Conservation (phyloP, 257 asterid genomes). For the Phtheirospermum japonicum region DNA sequence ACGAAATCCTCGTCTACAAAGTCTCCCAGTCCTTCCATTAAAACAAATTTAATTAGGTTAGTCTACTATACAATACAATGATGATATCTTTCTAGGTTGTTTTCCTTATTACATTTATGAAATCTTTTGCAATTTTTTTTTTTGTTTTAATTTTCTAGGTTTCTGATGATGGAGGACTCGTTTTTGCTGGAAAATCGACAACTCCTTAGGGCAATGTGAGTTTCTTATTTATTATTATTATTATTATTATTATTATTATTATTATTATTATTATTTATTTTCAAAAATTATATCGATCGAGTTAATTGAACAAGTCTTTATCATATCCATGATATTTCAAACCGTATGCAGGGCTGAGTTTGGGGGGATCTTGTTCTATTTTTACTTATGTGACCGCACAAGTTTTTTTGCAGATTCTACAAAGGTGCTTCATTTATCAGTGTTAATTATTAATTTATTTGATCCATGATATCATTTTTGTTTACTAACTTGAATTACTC, state of each 20-base stretch:
- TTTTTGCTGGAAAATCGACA: constrained; percentile 48
- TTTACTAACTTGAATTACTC: constrained; percentile 11
- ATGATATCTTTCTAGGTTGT: constrained; percentile 18
- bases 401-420: constrained; percentile 67
- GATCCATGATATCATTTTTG: constrained; percentile 7
- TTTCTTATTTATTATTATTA: constrained; percentile 30
- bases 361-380: constrained; percentile 71
- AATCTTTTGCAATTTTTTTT: constrained; percentile 23
- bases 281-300: constrained; percentile 1
- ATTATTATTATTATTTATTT: neutral
- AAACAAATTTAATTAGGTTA: constrained; percentile 63
- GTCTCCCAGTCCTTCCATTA: constrained; percentile 46
- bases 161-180: constrained; percentile 41
- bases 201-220: constrained; percentile 45
- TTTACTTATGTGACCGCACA: constrained; percentile 86
- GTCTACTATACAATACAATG: constrained; percentile 21
- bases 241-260: no score
- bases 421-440: constrained; percentile 53
- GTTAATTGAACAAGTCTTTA: constrained; percentile 11
- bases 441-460: constrained; percentile 7
- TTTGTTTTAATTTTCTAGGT: constrained; percentile 31
- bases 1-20: constrained; percentile 59
- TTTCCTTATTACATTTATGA: constrained; percentile 18
- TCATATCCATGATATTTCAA: constrained; percentile 23
- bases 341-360: constrained; percentile 70